Conservation (phyloP, 306 rosid genomes). For the Vigna unguiculata region DNA sequence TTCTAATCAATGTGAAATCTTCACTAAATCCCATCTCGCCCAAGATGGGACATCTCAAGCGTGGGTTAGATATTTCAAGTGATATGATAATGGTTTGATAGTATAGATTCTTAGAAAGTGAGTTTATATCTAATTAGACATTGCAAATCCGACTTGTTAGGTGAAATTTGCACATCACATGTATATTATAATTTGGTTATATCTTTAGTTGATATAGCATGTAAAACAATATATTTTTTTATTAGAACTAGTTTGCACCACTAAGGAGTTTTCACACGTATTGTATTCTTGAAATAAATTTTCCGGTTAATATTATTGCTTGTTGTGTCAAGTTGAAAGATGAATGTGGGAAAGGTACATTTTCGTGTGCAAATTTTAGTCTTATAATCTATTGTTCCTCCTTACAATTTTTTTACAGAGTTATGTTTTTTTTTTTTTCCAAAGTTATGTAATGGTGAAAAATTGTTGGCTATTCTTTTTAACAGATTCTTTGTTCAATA, state of each 20-base stretch:
- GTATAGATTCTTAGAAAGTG: too few species aligned
- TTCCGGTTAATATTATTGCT: background rate
- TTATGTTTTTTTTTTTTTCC: too few species aligned
- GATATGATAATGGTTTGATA: too few species aligned
- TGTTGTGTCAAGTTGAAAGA: background rate
- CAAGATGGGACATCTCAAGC: too few species aligned
- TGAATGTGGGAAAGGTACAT: background rate
- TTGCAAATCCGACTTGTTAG: too few species aligned
- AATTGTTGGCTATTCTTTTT: constrained; percentile 19
- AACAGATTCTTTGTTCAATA: background rate
- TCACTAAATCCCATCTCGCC: too few species aligned
- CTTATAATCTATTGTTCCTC: background rate
- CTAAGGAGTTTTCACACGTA: background rate
- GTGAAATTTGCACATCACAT: too few species aligned
- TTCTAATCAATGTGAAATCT: too few species aligned
- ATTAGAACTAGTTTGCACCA: background rate
- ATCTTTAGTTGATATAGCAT: too few species aligned
- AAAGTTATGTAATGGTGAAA: constrained; percentile 8
- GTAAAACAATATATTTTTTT: background rate
- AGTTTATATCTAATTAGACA: too few species aligned
- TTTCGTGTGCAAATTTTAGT: constrained; percentile 11
- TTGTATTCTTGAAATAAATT: background rate
- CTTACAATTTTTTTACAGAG: constrained; percentile 11
- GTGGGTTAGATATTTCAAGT: too few species aligned
- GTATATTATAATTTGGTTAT: too few species aligned